A percentile compares a stretch with the other conserved stretches of the same genome.
Conservation (phyloP, 805 yeast genomes). For the Saccharomycopsis babjevae region DNA sequence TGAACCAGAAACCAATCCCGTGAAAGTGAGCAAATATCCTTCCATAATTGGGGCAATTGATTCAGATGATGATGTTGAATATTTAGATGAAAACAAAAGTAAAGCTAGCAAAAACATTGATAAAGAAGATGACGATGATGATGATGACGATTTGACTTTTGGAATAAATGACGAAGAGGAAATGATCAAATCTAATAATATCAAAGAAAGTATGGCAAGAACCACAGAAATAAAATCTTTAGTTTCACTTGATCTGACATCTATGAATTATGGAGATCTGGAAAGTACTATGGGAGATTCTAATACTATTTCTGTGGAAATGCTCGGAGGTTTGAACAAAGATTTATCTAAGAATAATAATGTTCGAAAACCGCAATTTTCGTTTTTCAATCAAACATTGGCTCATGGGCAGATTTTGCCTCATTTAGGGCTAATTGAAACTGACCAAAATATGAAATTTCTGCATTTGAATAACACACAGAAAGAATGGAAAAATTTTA, state of each 20-base stretch:
- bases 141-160: not conserved
- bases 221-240: not conserved
- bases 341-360: not conserved
- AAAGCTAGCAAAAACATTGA: not conserved
- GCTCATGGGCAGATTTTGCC: not conserved
- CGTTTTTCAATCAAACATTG: not conserved
- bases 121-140: not conserved
- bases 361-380: not conserved
- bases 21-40: not conserved
- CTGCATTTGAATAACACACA: not conserved
- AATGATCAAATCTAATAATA: not conserved
- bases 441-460: not conserved
- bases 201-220: not conserved
- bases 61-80: not conserved
- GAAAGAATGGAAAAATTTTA: not conserved
- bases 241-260: not conserved
- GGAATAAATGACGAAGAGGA: not conserved
- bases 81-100: not conserved
- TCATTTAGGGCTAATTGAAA: not conserved
- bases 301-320: too few relatives aligned
- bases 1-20: not conserved
- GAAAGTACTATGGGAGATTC: too few relatives aligned
- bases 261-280: not conserved
- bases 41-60: not conserved
- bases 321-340: not conserved